These are phyloP conservation scores for Dendrobium catenatum DNA, from an alignment of 106 monocot species.

Conservation along the genomic window DNA sequence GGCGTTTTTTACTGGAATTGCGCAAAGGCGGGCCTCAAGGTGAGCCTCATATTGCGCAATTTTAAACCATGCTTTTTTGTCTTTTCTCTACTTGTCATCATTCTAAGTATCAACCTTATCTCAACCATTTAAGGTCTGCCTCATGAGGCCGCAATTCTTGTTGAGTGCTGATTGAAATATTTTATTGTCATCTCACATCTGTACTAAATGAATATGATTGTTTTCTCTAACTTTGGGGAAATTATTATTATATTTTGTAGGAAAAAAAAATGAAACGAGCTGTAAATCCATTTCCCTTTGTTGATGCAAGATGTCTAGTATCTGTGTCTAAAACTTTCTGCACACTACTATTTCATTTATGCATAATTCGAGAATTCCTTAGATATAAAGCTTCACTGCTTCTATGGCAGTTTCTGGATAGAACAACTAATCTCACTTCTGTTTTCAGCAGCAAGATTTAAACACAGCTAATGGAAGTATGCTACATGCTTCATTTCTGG, in stretches of 20 bases:
- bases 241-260: neutral
- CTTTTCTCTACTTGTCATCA: neutral
- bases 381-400: neutral
- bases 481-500: constrained; percentile 41
- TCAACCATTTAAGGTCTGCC: neutral
- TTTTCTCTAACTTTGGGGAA: neutral
- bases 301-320: neutral
- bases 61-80: too few species aligned
- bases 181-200: neutral
- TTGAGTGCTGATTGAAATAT: neutral
- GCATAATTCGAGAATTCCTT: neutral
- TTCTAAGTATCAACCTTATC: neutral
- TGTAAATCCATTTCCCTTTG: neutral
- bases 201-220: neutral
- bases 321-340: neutral
- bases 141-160: neutral
- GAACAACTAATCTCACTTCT: constrained; percentile 2
- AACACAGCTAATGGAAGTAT: constrained; percentile 32
- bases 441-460: constrained; percentile 53
- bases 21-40: too few species aligned
- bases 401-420: neutral
- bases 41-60: too few species aligned
- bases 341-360: neutral
- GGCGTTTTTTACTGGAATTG: too few species aligned
- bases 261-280: neutral